phyloP scores from a whole-genome alignment of 1,139 yeast genomes.

The Kluyveromyces sp. region DNA sequence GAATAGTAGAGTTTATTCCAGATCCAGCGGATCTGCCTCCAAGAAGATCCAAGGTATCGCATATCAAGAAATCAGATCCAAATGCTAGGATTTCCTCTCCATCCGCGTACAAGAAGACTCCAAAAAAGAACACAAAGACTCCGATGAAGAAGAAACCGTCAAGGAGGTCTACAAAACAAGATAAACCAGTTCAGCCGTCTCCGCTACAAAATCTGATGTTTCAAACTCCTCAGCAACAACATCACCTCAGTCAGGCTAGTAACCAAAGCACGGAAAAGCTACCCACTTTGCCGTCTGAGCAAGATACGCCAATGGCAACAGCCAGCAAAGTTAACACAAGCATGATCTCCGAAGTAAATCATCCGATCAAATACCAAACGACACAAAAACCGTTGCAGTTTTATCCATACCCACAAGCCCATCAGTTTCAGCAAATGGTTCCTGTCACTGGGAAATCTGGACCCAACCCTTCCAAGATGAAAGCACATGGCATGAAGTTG shows the following conservation, averaged over 20 bases:
- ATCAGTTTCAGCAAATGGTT: conserved; percentile 11
- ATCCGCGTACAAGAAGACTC: conserved; percentile 32
- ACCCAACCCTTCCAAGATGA: conserved; percentile 12
- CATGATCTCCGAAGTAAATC: conserved; percentile 11
- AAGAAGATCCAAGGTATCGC: conserved; percentile 39
- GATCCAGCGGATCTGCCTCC: conserved; percentile 46
- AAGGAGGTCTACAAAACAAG: conserved; percentile 21
- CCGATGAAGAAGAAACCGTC: conserved; percentile 20
- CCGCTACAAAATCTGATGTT: conserved; percentile 30
- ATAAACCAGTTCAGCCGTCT: conserved; percentile 24
- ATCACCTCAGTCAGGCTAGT: conserved; percentile 14
- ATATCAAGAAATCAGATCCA: conserved; percentile 28
- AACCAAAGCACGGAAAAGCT: conserved; percentile 9
- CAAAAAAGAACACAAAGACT: conserved; percentile 22
- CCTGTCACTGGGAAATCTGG: conserved; percentile 5
- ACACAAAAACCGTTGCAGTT: conserved; percentile 32
- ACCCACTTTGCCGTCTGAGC: conserved; percentile 10
- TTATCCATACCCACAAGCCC: conserved; percentile 24
- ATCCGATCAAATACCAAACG: conserved; percentile 12
- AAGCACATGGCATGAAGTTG: conserved; percentile 18
- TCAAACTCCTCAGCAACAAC: conserved; percentile 26
- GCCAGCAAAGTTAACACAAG: conserved; percentile 12
- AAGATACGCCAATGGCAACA: conserved; percentile 8
- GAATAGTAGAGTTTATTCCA: conserved; percentile 42
- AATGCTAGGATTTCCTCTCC: conserved; percentile 27